These are phyloP conservation scores for Akanthomyces lecanii DNA, from an alignment of 2,329 filamentous ascomycete species.

Conservation along the genomic window DNA sequence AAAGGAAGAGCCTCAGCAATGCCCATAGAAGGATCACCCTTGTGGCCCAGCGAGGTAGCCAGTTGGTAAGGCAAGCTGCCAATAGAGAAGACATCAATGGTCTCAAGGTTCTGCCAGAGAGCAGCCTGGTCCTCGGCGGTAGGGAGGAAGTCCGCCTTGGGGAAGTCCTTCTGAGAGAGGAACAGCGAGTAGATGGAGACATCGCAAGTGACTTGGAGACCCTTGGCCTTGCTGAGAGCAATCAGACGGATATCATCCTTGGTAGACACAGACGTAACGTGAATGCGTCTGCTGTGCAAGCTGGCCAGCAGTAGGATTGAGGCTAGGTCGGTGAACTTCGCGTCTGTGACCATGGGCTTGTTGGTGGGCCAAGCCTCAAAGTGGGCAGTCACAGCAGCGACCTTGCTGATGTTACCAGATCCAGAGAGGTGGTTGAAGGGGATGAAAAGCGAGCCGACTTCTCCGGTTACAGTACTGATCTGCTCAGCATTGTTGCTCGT, in stretches of 20 bases:
- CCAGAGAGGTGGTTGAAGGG: conserved; percentile 78
- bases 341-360: conserved; percentile 79
- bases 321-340: conserved; percentile 75
- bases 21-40: conserved; percentile 57
- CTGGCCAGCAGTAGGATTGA: conserved; percentile 74
- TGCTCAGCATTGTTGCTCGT: conserved; percentile 71
- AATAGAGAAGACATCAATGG: conserved; percentile 75
- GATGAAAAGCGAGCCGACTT: conserved; percentile 77
- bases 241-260: conserved; percentile 75
- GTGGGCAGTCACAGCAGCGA: conserved; percentile 72
- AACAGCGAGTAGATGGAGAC: conserved; percentile 78
- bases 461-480: conserved; percentile 65
- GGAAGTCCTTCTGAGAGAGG: conserved; percentile 66
- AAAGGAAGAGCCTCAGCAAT: conserved; percentile 71
- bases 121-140: conserved; percentile 65
- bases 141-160: conserved; percentile 62
- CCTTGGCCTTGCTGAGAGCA: conserved; percentile 73
- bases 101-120: conserved; percentile 68
- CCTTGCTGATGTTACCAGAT: conserved; percentile 79
- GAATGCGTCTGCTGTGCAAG: conserved; percentile 72
- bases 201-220: conserved; percentile 77
- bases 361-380: conserved; percentile 72
- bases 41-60: conserved; percentile 50
- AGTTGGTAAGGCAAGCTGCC: conserved; percentile 76
- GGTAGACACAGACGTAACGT: conserved; percentile 75